A percentile compares a stretch with the other conserved stretches of the same genome.
Conservation (phyloP, 306 rosid genomes). For the Lithocarpus polystachyus region DNA sequence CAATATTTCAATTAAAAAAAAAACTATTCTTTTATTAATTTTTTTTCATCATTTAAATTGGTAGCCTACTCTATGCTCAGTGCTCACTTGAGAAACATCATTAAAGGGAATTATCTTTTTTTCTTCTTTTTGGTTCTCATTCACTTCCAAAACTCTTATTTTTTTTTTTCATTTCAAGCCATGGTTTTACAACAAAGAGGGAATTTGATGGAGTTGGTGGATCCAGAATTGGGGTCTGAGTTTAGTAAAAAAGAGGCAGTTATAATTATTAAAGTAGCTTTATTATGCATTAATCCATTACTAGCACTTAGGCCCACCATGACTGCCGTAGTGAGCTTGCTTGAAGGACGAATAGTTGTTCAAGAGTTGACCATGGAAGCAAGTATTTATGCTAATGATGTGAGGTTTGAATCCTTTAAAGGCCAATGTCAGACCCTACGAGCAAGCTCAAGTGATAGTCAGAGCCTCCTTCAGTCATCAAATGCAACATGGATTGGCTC, state of each 20-base stretch:
- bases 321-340: slow-evolving; percentile 67
- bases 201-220: slow-evolving; percentile 46
- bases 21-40: too few species aligned
- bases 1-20: too few species aligned
- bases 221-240: slow-evolving; percentile 42
- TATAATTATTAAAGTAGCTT: too few species aligned
- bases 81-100: neutral
- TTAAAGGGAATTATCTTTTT: too few species aligned
- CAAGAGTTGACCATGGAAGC: slow-evolving; percentile 31
- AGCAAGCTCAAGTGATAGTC: neutral
- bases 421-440: neutral
- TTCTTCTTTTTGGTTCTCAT: neutral
- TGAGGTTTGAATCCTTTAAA: slow-evolving; percentile 37
- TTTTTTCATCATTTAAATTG: too few species aligned
- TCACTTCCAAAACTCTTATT: neutral
- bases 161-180: slow-evolving; percentile 5
- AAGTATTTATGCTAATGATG: slow-evolving; percentile 24
- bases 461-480: neutral
- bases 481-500: slow-evolving; percentile 5
- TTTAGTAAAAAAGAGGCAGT: slow-evolving; percentile 39
- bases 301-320: slow-evolving; percentile 53
- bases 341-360: slow-evolving; percentile 40
- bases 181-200: slow-evolving; percentile 29
- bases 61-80: slow-evolving; percentile 1
- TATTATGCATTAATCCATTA: too few species aligned